A percentile compares a stretch with the other conserved stretches of the same genome.
phyloP scores from a whole-genome alignment of 1,139 yeast genomes.

The Geotrichum restrictum region DNA sequence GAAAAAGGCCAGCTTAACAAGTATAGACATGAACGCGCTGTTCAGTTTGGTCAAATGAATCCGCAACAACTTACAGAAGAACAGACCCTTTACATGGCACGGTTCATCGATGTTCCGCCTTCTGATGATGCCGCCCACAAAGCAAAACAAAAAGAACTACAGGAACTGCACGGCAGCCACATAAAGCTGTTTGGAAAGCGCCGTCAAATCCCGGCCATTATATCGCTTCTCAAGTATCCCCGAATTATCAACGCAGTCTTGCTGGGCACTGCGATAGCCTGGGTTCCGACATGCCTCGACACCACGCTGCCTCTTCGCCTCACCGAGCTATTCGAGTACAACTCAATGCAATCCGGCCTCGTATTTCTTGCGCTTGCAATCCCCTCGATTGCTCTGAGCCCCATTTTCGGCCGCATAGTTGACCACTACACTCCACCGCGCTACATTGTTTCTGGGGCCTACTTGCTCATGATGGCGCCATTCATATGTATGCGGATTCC shows the following conservation, averaged over 20 bases:
- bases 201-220: conserved; percentile 24
- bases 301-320: conserved; percentile 37
- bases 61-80: background rate
- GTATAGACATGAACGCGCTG: conserved; percentile 6
- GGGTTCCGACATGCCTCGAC: conserved; percentile 36
- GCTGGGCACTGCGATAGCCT: conserved; percentile 32
- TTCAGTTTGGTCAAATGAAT: background rate
- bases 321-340: conserved; percentile 33
- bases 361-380: conserved; percentile 36
- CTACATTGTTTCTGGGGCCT: conserved; percentile 32
- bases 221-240: conserved; percentile 25
- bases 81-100: conserved; percentile 3
- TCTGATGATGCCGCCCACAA: background rate
- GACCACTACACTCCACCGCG: conserved; percentile 35
- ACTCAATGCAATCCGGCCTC: conserved; percentile 35
- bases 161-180: conserved; percentile 1
- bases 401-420: conserved; percentile 33
- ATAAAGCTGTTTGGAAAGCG: background rate
- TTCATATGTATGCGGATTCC: conserved; percentile 35
- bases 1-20: conserved; percentile 23
- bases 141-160: background rate
- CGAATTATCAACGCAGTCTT: conserved; percentile 31
- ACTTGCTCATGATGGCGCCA: conserved; percentile 28
- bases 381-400: conserved; percentile 34
- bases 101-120: conserved; percentile 1